phyloP scores from a whole-genome alignment of 352 stramenopile species.

The Lagenidium giganteum region DNA sequence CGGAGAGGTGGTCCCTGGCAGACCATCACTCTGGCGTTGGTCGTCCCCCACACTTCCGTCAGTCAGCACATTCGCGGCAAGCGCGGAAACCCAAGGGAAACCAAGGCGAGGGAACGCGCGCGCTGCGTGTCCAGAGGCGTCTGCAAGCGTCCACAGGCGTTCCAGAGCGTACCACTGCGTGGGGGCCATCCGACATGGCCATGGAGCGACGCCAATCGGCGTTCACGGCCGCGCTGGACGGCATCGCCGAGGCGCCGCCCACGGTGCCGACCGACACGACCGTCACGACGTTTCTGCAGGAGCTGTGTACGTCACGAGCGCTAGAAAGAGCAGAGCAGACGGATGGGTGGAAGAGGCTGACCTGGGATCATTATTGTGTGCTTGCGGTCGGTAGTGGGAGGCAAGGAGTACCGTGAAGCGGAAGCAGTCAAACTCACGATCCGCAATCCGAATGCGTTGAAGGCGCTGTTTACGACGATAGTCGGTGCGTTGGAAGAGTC shows the following conservation, averaged over 20 bases:
- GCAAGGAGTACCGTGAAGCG: conserved; percentile 51
- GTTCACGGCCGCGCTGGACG: conserved; percentile 22
- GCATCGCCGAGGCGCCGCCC: conserved; percentile 13
- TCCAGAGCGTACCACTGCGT: too few species aligned
- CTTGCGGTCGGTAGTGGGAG: conserved; percentile 31
- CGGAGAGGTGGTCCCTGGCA: too few species aligned
- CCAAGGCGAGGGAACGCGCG: too few species aligned
- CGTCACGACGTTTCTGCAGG: conserved; percentile 30
- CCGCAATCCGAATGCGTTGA: conserved; percentile 50
- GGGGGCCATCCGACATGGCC: not conserved
- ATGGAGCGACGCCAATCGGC: conserved; percentile 18
- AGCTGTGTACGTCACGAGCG: conserved; percentile 28
- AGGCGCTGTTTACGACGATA: conserved; percentile 58
- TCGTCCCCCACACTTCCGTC: too few species aligned
- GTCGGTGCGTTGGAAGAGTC: conserved; percentile 57
- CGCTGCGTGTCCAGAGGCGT: too few species aligned
- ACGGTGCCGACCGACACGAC: conserved; percentile 16
- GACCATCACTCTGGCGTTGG: too few species aligned
- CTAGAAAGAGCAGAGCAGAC: not conserved
- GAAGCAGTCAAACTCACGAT: conserved; percentile 63
- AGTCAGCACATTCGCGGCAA: too few species aligned
- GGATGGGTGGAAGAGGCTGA: not conserved
- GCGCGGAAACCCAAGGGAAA: too few species aligned
- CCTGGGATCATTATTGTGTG: conserved; percentile 1
- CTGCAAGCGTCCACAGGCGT: too few species aligned